A percentile compares a stretch with the other conserved stretches of the same genome.
These are phyloP conservation scores for Podila epicladia DNA, from an alignment of 192 early-diverging fungal genomes.

Conservation along the genomic window DNA sequence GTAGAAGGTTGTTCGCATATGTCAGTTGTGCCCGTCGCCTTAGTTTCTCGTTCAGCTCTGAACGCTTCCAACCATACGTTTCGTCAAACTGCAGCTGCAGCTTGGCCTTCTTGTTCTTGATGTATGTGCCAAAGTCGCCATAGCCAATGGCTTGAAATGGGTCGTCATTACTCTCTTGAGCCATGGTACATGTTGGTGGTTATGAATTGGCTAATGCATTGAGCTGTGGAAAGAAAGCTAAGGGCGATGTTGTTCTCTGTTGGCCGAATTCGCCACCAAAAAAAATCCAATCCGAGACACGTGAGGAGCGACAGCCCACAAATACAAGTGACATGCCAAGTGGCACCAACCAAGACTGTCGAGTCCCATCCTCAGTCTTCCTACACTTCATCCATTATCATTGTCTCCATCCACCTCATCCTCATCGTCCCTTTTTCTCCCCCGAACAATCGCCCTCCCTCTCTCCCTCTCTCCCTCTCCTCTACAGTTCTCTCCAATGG, in stretches of 20 bases:
- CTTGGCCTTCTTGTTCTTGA: constrained; percentile 60
- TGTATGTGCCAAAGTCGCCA: constrained; percentile 60
- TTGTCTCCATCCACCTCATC: background rate
- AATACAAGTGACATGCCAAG: background rate
- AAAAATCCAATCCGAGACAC: background rate
- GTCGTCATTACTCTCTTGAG: constrained; percentile 36
- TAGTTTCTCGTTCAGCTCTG: background rate
- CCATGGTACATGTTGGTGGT: constrained; percentile 8
- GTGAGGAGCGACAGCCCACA: background rate
- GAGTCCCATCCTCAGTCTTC: background rate
- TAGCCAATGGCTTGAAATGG: constrained; percentile 57
- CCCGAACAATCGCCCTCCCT: background rate
- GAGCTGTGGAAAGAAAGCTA: background rate
- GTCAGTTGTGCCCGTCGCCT: background rate
- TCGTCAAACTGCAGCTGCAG: constrained; percentile 58
- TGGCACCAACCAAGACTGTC: too few species aligned
- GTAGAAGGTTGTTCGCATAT: background rate
- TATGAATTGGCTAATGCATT: background rate
- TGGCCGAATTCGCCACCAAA: background rate
- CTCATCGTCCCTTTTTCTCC: background rate
- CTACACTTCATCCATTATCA: background rate
- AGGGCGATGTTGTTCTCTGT: background rate
- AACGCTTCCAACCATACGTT: constrained; percentile 26
- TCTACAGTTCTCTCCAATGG: background rate
- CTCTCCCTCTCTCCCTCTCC: background rate